Conservation (phyloP, 305 asterid genomes). For the Fraxinus platypoda region DNA sequence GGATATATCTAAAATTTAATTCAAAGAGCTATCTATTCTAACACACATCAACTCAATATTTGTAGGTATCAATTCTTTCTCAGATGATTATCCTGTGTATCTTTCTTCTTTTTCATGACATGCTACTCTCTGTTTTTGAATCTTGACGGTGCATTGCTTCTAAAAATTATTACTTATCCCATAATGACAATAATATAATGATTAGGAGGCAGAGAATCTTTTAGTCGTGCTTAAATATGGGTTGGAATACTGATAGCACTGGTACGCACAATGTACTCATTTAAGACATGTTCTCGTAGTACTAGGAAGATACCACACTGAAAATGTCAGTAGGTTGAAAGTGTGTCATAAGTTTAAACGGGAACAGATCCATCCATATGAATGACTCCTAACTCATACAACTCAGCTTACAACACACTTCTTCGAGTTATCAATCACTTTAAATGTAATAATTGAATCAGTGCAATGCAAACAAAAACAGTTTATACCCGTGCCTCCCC, state of each 20-base stretch:
- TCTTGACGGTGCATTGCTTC: not conserved
- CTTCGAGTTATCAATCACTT: not conserved
- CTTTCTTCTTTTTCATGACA: not conserved
- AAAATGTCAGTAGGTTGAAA: not conserved
- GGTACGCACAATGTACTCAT: not conserved
- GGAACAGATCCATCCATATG: not conserved
- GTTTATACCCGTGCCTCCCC: slow-evolving; percentile 78
- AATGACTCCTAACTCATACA: not conserved
- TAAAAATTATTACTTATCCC: not conserved
- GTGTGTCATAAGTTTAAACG: not conserved
- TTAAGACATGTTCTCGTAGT: not conserved
- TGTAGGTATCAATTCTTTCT: not conserved
- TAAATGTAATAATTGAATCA: slow-evolving; percentile 4
- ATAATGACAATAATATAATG: not conserved
- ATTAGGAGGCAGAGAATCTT: not conserved
- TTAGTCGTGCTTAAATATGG: not conserved
- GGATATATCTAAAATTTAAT: not conserved
- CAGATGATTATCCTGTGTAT: not conserved
- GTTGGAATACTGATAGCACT: not conserved
- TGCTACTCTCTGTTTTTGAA: not conserved
- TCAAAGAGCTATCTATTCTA: not conserved
- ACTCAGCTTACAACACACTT: not conserved
- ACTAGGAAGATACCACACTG: not conserved
- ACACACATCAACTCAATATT: not conserved
- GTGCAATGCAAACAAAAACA: slow-evolving; percentile 12